Conservation (phyloP, 2,329 filamentous ascomycete species). For the Fusarium sororula region DNA sequence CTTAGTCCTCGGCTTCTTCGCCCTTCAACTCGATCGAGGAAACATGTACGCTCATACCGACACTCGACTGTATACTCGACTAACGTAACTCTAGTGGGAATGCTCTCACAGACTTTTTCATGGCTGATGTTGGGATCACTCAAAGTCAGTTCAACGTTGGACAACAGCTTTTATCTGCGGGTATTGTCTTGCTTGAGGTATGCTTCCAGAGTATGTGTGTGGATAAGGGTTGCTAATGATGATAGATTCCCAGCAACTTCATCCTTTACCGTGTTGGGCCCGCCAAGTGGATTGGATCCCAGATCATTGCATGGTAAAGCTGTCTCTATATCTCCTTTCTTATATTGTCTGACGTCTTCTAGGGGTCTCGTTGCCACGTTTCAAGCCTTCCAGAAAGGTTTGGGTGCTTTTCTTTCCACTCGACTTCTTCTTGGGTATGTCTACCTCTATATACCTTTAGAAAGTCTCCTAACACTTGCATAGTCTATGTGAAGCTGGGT, state of each 20-base stretch:
- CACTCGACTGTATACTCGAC: background rate
- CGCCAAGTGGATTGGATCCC: constrained; percentile 53
- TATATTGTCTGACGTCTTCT: background rate
- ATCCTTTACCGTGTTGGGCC: constrained; percentile 57
- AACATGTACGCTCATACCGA: constrained; percentile 44
- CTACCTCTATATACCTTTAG: fast-evolving
- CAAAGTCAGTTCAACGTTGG: constrained; percentile 60
- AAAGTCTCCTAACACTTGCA: background rate
- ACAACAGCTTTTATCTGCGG: constrained; percentile 56
- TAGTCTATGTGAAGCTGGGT: constrained; percentile 47
- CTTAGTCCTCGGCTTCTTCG: constrained; percentile 57
- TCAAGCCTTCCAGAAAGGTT: constrained; percentile 49
- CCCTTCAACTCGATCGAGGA: constrained; percentile 52
- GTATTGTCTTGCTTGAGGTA: constrained; percentile 55
- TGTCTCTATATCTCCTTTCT: too few relatives aligned
- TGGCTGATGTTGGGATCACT: constrained; percentile 56
- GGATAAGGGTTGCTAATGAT: background rate
- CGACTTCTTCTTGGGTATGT: constrained; percentile 46
- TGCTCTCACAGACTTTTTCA: constrained; percentile 56
- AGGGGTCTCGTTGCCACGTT: constrained; percentile 49
- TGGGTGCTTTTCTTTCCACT: constrained; percentile 48
- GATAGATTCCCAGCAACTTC: constrained; percentile 54
- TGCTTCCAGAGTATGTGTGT: background rate
- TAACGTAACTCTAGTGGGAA: constrained; percentile 43
- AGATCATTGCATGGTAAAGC: constrained; percentile 46